A percentile compares a stretch with the other conserved stretches of the same genome.
phyloP scores from a whole-genome alignment of 2,329 filamentous ascomycete genomes.

The Stylonectria norvegica region DNA sequence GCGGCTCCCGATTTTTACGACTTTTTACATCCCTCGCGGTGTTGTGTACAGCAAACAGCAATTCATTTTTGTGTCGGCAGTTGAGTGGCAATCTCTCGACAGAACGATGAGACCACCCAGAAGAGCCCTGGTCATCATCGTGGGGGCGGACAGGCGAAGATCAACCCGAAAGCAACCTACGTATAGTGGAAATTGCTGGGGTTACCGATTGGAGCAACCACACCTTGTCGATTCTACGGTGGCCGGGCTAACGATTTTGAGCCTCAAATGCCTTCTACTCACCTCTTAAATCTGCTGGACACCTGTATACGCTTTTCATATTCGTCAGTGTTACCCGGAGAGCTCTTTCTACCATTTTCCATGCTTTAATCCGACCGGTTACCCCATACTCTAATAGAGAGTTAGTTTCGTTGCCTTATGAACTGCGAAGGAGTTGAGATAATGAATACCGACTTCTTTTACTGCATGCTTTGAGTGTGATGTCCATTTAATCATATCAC shows the following conservation, averaged over 20 bases:
- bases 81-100: too few species aligned
- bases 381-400: slow-evolving; percentile 31
- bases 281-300: slow-evolving; percentile 11
- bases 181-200: slow-evolving; percentile 8
- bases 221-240: slow-evolving; percentile 1
- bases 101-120: slow-evolving; percentile 14
- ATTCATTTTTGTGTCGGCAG: slow-evolving; percentile 23
- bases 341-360: slow-evolving; percentile 36
- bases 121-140: slow-evolving; percentile 18
- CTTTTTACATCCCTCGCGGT: slow-evolving; percentile 30
- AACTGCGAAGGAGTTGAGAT: too few species aligned
- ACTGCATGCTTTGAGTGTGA: too few species aligned
- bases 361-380: slow-evolving; percentile 38
- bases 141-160: slow-evolving; percentile 21
- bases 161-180: slow-evolving; percentile 15
- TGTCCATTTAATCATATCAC: too few species aligned
- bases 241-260: slow-evolving; percentile 3
- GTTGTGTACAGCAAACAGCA: slow-evolving; percentile 28
- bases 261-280: slow-evolving; percentile 8
- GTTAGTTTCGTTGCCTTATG: slow-evolving; percentile 27
- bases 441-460: too few species aligned
- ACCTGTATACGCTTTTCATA: slow-evolving; percentile 30
- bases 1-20: slow-evolving; percentile 30
- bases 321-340: slow-evolving; percentile 36
- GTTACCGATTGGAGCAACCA: too few species aligned